phyloP scores from a whole-genome alignment of 2,329 filamentous ascomycete genomes.

The Pyrenophora graminea region DNA sequence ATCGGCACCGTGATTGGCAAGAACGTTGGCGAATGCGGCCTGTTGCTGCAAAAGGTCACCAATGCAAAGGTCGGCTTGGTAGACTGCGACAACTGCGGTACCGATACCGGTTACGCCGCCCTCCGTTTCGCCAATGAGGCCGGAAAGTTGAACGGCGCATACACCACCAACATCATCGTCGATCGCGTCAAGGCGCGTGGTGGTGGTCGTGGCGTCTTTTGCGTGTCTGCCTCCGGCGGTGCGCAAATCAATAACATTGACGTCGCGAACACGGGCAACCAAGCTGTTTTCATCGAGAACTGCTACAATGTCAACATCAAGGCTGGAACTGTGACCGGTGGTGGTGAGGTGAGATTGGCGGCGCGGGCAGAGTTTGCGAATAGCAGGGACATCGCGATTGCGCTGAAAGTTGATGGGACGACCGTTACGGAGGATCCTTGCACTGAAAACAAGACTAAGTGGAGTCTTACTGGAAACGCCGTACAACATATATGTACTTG shows the following conservation, averaged over 20 bases:
- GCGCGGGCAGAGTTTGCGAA: conserved; percentile 61
- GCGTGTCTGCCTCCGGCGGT: conserved; percentile 61
- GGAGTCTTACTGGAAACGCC: conserved; percentile 55
- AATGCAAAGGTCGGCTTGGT: conserved; percentile 60
- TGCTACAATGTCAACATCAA: conserved; percentile 61
- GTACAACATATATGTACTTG: conserved; percentile 28
- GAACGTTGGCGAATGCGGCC: conserved; percentile 60
- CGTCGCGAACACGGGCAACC: conserved; percentile 59
- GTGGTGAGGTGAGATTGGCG: conserved; percentile 60
- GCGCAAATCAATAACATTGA: conserved; percentile 57
- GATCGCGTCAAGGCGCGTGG: conserved; percentile 61
- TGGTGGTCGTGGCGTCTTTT: conserved; percentile 62
- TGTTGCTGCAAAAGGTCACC: conserved; percentile 59
- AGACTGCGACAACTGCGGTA: conserved; percentile 60
- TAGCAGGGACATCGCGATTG: conserved; percentile 57
- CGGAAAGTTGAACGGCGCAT: conserved; percentile 55
- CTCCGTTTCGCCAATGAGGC: conserved; percentile 63
- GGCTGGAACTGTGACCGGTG: conserved; percentile 58
- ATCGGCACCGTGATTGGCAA: conserved; percentile 59
- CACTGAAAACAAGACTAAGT: conserved; percentile 56
- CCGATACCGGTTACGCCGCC: conserved; percentile 60
- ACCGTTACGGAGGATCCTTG: conserved; percentile 60
- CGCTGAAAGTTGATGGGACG: conserved; percentile 55
- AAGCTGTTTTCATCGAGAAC: conserved; percentile 63
- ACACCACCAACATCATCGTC: conserved; percentile 58